A percentile compares a stretch with the other conserved stretches of the same genome.
Conservation (phyloP, 805 yeast species). For the Starmera amethionina region DNA sequence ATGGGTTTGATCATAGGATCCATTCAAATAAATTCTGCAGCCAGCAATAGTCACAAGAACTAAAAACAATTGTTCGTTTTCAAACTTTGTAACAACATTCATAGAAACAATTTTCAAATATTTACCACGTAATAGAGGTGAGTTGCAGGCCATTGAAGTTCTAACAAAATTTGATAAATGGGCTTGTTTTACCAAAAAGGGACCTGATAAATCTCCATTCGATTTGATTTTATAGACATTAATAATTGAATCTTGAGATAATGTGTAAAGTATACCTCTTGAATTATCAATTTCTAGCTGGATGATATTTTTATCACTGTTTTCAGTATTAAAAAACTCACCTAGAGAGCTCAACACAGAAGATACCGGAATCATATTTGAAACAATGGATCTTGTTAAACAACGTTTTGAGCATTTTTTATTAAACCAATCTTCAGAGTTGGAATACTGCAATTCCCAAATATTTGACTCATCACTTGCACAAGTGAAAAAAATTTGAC, state of each 20-base stretch:
- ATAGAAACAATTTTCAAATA: slow-evolving; percentile 52
- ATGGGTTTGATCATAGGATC: slow-evolving; percentile 23
- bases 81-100: slow-evolving; percentile 48
- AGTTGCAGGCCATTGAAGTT: slow-evolving; percentile 36
- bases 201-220: slow-evolving; percentile 31
- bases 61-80: slow-evolving; percentile 59
- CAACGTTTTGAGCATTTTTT: slow-evolving; percentile 79
- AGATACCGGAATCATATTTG: slow-evolving; percentile 38
- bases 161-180: slow-evolving; percentile 29
- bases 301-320: slow-evolving; percentile 44
- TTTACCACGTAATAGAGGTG: slow-evolving; percentile 47
- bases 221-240: slow-evolving; percentile 59
- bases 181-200: slow-evolving; percentile 25
- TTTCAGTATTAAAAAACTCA: slow-evolving; percentile 16
- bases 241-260: slow-evolving; percentile 74
- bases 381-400: slow-evolving; percentile 56
- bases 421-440: slow-evolving; percentile 78
- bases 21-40: slow-evolving; percentile 56
- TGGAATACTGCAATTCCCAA: slow-evolving; percentile 82
- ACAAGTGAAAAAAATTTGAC: slow-evolving; percentile 82
- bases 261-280: slow-evolving; percentile 67
- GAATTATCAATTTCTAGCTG: slow-evolving; percentile 69
- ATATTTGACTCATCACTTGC: slow-evolving; percentile 65
- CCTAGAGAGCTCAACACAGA: slow-evolving; percentile 25
- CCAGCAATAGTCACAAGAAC: slow-evolving; percentile 79